Evolutionary conservation across 1,139 yeast genomes (phyloP).

Genomic region (Tardiomyces digboiensis): DNA sequence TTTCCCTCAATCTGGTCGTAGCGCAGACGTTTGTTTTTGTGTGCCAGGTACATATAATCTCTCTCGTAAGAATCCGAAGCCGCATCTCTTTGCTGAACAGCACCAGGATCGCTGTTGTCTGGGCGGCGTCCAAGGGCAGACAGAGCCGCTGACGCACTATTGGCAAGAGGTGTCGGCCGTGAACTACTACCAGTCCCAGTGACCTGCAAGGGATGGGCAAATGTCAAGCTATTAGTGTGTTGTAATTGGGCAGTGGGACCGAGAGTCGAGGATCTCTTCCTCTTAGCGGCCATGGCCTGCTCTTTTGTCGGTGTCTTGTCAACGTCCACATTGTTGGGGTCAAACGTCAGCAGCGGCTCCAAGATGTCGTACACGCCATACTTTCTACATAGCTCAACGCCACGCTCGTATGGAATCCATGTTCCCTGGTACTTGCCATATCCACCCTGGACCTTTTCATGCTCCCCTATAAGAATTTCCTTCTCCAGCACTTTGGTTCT

Average conservation of each 20-base stretch:
- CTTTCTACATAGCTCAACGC: constrained; percentile 49
- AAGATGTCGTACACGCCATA: constrained; percentile 56
- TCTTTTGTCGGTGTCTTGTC: constrained; percentile 55
- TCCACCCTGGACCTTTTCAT: constrained; percentile 96
- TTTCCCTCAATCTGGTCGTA: not conserved
- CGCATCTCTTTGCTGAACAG: not conserved
- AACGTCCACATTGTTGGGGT: constrained; percentile 40
- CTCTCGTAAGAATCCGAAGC: not conserved
- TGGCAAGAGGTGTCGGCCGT: constrained; percentile 10
- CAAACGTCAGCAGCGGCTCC: constrained; percentile 53
- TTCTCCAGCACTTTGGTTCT: constrained; percentile 86
- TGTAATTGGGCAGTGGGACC: not conserved
- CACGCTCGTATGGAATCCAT: constrained; percentile 76
- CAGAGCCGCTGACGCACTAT: constrained; percentile 13
- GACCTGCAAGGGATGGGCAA: constrained; percentile 13
- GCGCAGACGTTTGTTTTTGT: not conserved
- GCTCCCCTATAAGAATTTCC: constrained; percentile 79
- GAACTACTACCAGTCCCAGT: constrained; percentile 5
- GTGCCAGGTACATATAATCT: not conserved
- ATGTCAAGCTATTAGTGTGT: not conserved
- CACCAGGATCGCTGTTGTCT: not conserved
- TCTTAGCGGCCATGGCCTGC: constrained; percentile 33
- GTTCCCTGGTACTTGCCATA: constrained; percentile 97
- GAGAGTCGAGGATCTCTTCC: constrained; percentile 16
- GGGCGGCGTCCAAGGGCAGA: constrained; percentile 7